Percentiles rank a stretch among this genome's conserved stretches.
Evolutionary conservation across 2,329 filamentous ascomycete genomes (phyloP).

Genomic region (Elsinoe necatrix): DNA sequence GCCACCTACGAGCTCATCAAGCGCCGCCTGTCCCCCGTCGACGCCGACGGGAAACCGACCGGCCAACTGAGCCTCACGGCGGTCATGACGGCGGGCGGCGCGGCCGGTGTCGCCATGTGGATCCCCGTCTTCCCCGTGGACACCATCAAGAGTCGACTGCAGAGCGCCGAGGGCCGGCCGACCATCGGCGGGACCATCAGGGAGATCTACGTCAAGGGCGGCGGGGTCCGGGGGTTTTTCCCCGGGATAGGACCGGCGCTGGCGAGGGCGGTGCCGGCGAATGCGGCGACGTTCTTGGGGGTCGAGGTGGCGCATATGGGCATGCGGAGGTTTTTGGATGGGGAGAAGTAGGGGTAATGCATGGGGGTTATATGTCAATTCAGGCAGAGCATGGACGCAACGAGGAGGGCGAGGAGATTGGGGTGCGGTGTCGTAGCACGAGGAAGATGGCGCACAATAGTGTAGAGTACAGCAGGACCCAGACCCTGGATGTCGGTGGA

Average conservation of each 20-base stretch:
- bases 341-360: neutral
- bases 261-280: conserved; percentile 86
- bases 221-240: conserved; percentile 85
- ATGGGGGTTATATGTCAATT: too few relatives aligned
- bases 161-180: conserved; percentile 80
- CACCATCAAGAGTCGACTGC: conserved; percentile 87
- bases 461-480: neutral
- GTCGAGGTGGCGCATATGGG: conserved; percentile 76
- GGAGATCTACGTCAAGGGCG: conserved; percentile 69
- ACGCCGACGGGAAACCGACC: conserved; percentile 59
- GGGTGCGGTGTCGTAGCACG: too few relatives aligned
- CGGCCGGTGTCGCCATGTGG: conserved; percentile 97
- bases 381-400: too few relatives aligned
- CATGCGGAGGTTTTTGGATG: conserved; percentile 65
- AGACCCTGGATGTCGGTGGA: neutral
- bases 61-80: conserved; percentile 75
- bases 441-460: neutral
- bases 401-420: too few relatives aligned
- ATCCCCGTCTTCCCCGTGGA: conserved; percentile 97
- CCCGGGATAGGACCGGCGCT: conserved; percentile 90
- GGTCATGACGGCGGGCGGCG: conserved; percentile 77
- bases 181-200: conserved; percentile 71
- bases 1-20: conserved; percentile 96
- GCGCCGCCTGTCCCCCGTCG: conserved; percentile 72
- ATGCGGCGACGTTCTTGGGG: conserved; percentile 87